Percentiles rank a stretch among this genome's conserved stretches.
Conservation (phyloP, 768 basidiomycete species). For the Lentinula lateritia region DNA sequence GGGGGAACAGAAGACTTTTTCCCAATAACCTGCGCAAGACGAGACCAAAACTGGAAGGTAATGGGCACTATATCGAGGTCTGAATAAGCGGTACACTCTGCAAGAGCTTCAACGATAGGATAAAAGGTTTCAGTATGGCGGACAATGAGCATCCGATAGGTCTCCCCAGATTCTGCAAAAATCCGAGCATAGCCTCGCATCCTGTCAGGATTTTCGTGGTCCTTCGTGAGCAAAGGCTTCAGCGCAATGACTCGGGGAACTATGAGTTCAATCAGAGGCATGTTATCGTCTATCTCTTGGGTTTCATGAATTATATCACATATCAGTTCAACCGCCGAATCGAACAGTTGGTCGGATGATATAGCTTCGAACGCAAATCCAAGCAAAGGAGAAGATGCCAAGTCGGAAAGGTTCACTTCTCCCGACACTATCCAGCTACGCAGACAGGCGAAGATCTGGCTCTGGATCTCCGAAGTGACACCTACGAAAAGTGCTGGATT, state of each 20-base stretch:
- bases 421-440: constrained; percentile 87
- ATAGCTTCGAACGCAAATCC: constrained; percentile 80
- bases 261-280: constrained; percentile 81
- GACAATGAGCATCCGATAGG: constrained; percentile 82
- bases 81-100: constrained; percentile 84
- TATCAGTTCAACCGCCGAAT: constrained; percentile 84
- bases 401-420: constrained; percentile 58
- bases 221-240: constrained; percentile 50
- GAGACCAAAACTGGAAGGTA: constrained; percentile 99
- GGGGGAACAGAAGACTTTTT: constrained; percentile 68
- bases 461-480: constrained; percentile 72
- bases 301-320: constrained; percentile 98
- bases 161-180: constrained; percentile 97
- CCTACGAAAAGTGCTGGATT: constrained; percentile 40
- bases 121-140: constrained; percentile 91
- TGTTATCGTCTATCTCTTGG: constrained; percentile 93
- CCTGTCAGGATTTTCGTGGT: constrained; percentile 77
- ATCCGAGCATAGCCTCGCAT: constrained; percentile 87
- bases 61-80: constrained; percentile 96
- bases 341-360: constrained; percentile 82
- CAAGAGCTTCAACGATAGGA: constrained; percentile 92
- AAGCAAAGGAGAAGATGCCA: constrained; percentile 79
- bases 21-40: constrained; percentile 83
- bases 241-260: constrained; percentile 82
- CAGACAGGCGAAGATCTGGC: constrained; percentile 78